These are phyloP conservation scores for Neurospora africana DNA, from an alignment of 495 filamentous ascomycete species.

Conservation along the genomic window DNA sequence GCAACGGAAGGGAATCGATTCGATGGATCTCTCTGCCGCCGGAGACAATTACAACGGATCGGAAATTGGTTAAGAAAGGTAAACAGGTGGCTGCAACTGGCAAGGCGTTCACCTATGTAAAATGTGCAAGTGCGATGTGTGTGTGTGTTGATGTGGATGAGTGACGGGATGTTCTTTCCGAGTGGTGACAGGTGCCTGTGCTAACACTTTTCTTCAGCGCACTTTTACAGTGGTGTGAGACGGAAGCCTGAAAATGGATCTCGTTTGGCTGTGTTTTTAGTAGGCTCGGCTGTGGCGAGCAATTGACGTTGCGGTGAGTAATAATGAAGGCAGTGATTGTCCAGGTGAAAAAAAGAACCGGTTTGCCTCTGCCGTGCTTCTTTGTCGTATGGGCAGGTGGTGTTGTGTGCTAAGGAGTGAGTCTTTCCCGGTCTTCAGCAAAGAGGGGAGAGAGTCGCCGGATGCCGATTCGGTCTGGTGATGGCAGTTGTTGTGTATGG, in stretches of 20 bases:
- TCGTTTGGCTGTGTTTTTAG: constrained; percentile 1
- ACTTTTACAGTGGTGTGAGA: constrained; percentile 18
- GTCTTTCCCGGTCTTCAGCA: background rate
- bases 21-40: constrained; percentile 21
- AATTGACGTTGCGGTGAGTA: constrained; percentile 1
- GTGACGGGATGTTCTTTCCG: background rate
- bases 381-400: background rate
- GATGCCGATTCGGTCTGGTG: background rate
- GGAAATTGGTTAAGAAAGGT: constrained; percentile 6
- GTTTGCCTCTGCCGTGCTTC: background rate
- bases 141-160: background rate
- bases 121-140: background rate
- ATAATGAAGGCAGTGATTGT: background rate
- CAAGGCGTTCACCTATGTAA: constrained; percentile 11
- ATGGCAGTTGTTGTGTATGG: constrained; percentile 6
- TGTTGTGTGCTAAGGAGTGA: background rate
- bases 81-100: constrained; percentile 39
- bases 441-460: background rate
- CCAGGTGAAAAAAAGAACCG: background rate
- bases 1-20: background rate
- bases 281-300: background rate
- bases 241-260: constrained; percentile 31
- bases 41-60: background rate
- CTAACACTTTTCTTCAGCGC: background rate
- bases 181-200: background rate